phyloP scores from a whole-genome alignment of 2,329 filamentous ascomycete species.

The Penicillium occitanis region DNA sequence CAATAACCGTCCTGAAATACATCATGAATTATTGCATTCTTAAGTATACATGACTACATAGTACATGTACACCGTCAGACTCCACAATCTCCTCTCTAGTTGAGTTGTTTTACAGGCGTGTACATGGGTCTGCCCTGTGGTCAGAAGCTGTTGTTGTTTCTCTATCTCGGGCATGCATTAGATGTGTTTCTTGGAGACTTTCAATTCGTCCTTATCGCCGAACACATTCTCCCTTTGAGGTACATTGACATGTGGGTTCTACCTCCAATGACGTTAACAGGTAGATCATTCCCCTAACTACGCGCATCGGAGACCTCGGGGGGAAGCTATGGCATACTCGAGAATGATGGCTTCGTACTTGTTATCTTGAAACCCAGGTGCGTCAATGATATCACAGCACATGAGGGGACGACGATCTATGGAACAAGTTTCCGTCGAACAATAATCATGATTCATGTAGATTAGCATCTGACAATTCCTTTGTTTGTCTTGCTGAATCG shows the following conservation, averaged over 20 bases:
- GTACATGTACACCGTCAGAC: background rate
- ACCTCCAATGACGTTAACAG: slow-evolving; percentile 8
- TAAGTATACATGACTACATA: background rate
- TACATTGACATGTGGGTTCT: slow-evolving; percentile 5
- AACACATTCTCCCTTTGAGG: background rate
- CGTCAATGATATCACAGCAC: slow-evolving; percentile 10
- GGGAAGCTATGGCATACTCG: background rate
- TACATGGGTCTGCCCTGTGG: background rate
- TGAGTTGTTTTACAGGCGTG: background rate
- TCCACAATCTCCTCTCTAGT: background rate
- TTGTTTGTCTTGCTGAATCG: background rate
- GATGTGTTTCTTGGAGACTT: background rate
- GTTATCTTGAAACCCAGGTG: background rate
- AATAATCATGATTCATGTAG: background rate
- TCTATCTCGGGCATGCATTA: background rate
- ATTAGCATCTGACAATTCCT: background rate
- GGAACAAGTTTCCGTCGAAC: background rate
- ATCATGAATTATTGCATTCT: background rate
- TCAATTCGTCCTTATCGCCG: background rate
- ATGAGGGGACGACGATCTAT: slow-evolving; percentile 8
- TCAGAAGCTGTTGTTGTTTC: background rate
- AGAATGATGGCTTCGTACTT: background rate
- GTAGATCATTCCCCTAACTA: background rate
- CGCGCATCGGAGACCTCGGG: background rate
- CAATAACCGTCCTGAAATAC: background rate